A percentile compares a stretch with the other conserved stretches of the same genome.
Conservation (phyloP, 2,329 filamentous ascomycete genomes). For the Cladosporium velox region DNA sequence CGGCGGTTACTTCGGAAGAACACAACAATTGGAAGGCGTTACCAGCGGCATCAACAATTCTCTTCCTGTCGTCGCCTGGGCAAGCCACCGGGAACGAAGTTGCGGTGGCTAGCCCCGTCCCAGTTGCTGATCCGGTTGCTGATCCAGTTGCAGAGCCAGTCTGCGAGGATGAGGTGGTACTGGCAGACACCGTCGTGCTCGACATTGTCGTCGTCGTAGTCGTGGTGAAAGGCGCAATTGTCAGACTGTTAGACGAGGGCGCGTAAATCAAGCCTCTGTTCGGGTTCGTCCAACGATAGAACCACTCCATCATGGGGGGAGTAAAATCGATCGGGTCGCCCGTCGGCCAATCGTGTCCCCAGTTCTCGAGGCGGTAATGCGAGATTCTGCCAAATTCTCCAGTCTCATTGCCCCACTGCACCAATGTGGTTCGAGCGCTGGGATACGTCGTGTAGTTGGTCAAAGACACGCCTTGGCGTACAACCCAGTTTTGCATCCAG, state of each 20-base stretch:
- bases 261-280: constrained; percentile 21
- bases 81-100: background rate
- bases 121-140: background rate
- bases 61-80: background rate
- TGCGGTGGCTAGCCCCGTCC: background rate
- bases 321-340: constrained; percentile 30
- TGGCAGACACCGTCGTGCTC: background rate
- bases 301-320: constrained; percentile 35
- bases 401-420: constrained; percentile 30
- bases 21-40: background rate
- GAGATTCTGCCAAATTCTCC: constrained; percentile 39
- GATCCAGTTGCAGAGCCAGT: background rate
- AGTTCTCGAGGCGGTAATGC: constrained; percentile 40
- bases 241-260: background rate
- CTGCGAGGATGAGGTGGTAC: background rate
- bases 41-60: background rate
- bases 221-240: background rate
- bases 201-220: background rate
- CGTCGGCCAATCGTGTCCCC: constrained; percentile 41
- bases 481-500: constrained; percentile 41
- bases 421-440: constrained; percentile 28
- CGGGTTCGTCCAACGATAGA: constrained; percentile 31
- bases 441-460: constrained; percentile 33
- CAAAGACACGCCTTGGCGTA: constrained; percentile 36
- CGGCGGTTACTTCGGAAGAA: background rate